Conservation (phyloP, 2,329 filamentous ascomycete genomes). For the Diaporthe batatas region DNA sequence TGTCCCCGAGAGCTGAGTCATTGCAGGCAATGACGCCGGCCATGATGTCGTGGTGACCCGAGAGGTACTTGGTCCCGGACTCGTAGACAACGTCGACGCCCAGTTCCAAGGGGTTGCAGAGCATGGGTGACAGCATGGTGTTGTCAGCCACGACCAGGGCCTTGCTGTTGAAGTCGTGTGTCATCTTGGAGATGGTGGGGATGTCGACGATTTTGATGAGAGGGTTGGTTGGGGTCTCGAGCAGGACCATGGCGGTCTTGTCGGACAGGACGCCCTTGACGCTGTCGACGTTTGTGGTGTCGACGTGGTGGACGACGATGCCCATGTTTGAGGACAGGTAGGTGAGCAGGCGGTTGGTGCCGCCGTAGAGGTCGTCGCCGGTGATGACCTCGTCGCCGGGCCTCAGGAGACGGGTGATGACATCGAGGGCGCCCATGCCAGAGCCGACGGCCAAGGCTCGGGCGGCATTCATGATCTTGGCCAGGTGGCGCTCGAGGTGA, state of each 20-base stretch:
- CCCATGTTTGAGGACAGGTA: constrained; percentile 91
- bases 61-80: constrained; percentile 97
- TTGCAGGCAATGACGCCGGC: constrained; percentile 96
- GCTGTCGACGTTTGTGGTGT: constrained; percentile 83
- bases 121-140: constrained; percentile 97
- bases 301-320: constrained; percentile 95
- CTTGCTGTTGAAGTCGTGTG: constrained; percentile 82
- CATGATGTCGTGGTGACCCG: constrained; percentile 99
- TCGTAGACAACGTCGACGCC: constrained; percentile 98
- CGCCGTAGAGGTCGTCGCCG: constrained; percentile 96
- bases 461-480: constrained; percentile 98
- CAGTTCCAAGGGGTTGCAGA: constrained; percentile 92
- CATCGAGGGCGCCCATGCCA: constrained; percentile 96
- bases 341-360: constrained; percentile 92
- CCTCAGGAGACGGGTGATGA: constrained; percentile 90
- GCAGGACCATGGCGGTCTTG: constrained; percentile 94
- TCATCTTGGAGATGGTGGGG: constrained; percentile 78
- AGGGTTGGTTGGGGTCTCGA: constrained; percentile 97
- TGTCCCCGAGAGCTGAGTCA: constrained; percentile 83
- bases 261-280: constrained; percentile 77
- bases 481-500: constrained; percentile 94
- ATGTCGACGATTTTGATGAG: constrained; percentile 99
- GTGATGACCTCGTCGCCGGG: constrained; percentile 98
- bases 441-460: constrained; percentile 94
- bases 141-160: constrained; percentile 95